These are phyloP conservation scores for Fonsecaea pedrosoi DNA, from an alignment of 2,329 filamentous ascomycete genomes.

Conservation along the genomic window DNA sequence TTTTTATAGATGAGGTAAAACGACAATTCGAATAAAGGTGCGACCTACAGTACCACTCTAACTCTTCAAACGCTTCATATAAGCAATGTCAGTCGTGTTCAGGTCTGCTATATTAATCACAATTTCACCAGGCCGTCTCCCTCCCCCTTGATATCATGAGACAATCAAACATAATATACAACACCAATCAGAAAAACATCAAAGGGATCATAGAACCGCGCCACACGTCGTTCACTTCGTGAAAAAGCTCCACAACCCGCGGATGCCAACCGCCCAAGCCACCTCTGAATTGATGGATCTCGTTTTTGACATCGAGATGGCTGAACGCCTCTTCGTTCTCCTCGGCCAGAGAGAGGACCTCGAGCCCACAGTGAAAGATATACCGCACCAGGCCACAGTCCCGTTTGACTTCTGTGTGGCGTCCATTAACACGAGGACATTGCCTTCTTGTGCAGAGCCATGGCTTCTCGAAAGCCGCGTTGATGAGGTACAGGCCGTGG, in stretches of 20 bases:
- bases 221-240: not conserved
- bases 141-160: not conserved
- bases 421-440: constrained; percentile 8
- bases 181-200: not conserved
- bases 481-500: constrained; percentile 15
- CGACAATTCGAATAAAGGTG: too few relatives aligned
- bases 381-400: constrained; percentile 11
- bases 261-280: not conserved
- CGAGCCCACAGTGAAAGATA: constrained; percentile 11
- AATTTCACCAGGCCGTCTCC: too few relatives aligned
- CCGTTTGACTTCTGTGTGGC: constrained; percentile 10
- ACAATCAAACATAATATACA: not conserved
- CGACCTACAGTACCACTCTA: too few relatives aligned
- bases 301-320: not conserved
- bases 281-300: not conserved
- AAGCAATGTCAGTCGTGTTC: too few relatives aligned
- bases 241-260: not conserved
- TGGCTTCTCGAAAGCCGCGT: constrained; percentile 15
- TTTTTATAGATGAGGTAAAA: too few relatives aligned
- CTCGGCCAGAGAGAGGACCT: constrained; percentile 10
- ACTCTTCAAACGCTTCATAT: too few relatives aligned
- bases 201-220: not conserved
- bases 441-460: constrained; percentile 5
- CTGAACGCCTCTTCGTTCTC: not conserved
- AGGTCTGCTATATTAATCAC: too few relatives aligned